A percentile compares a stretch with the other conserved stretches of the same genome.
These are phyloP conservation scores for Vigna trinervia DNA, from an alignment of 306 rosid species.

Conservation along the genomic window DNA sequence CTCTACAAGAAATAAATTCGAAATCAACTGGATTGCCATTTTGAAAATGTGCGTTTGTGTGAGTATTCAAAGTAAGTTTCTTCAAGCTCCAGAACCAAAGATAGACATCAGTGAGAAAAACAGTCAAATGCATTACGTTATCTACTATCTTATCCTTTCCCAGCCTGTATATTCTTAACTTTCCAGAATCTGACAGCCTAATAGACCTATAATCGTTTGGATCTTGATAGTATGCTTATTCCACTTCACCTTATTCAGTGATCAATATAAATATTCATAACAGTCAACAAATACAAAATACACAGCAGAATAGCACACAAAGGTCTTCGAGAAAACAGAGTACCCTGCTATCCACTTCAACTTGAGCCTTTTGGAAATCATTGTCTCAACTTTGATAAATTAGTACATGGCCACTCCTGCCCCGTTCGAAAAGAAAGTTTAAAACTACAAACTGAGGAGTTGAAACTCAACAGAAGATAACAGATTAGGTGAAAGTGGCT, in stretches of 20 bases:
- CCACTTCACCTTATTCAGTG: conserved; percentile 13
- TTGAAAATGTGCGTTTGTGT: too few species aligned
- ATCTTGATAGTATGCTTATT: conserved; percentile 25
- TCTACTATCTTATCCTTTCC: not conserved
- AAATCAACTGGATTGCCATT: conserved; percentile 1
- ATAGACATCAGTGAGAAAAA: not conserved
- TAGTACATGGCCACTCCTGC: conserved; percentile 14
- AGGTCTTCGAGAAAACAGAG: conserved; percentile 5
- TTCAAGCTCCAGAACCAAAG: conserved; percentile 5
- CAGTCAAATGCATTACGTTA: conserved; percentile 2
- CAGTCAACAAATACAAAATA: not conserved
- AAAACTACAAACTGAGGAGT: not conserved
- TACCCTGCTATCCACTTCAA: conserved; percentile 33
- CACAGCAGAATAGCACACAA: conserved; percentile 1
- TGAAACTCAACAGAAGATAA: not conserved
- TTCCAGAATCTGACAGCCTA: conserved; percentile 12
- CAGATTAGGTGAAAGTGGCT: not conserved
- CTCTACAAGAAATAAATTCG: conserved; percentile 2
- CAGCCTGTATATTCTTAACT: conserved; percentile 3
- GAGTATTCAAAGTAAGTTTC: not conserved
- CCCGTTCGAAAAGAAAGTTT: not conserved
- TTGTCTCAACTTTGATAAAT: conserved; percentile 19
- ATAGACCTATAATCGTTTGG: not conserved
- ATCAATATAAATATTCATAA: conserved; percentile 13
- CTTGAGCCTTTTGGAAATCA: conserved; percentile 28